phyloP scores from a whole-genome alignment of 805 yeast genomes.

The Isabelozyma rhagii region DNA sequence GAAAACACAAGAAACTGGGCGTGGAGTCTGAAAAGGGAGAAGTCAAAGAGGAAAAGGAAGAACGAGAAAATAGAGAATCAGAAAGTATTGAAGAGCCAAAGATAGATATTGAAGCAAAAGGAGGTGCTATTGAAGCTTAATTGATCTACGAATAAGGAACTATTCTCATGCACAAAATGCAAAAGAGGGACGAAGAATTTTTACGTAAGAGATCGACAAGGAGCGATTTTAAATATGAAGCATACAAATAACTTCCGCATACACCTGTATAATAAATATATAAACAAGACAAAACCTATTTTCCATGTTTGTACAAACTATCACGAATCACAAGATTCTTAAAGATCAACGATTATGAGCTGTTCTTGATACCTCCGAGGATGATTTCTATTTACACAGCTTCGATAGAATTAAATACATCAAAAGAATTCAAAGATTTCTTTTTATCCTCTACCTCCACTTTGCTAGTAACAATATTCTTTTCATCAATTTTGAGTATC shows the following conservation, averaged over 20 bases:
- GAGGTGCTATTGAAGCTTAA: background rate
- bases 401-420: background rate
- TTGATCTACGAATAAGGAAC: no score
- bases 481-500: constrained; percentile 1
- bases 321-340: no score
- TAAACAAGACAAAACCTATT: background rate
- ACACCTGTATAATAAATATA: background rate
- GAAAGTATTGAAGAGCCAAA: background rate
- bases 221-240: no score
- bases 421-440: background rate
- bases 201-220: no score
- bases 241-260: background rate
- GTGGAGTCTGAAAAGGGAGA: background rate
- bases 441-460: background rate
- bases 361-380: no score
- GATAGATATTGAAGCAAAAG: background rate
- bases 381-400: background rate
- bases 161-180: no score
- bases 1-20: constrained; percentile 14
- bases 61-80: background rate
- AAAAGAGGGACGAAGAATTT: no score
- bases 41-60: background rate
- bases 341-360: no score
- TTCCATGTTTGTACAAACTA: background rate
- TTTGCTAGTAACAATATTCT: background rate